Conservation (phyloP, 192 early-diverging fungal species). For the Phycomyces blakesleeanus region DNA sequence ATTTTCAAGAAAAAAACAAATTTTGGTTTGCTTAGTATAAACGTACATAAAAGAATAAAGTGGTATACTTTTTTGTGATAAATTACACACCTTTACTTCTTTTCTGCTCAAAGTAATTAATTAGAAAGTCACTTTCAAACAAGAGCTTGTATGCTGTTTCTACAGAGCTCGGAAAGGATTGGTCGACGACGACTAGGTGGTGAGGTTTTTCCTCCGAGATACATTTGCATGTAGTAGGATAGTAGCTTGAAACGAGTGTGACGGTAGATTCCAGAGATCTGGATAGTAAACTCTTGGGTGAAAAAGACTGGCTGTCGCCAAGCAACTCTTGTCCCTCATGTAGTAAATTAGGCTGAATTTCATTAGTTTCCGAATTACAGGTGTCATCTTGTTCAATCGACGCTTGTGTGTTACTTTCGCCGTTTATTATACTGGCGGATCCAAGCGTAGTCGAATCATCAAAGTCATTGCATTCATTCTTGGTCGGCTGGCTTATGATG, state of each 20-base stretch:
- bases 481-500: background rate
- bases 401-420: too few species aligned
- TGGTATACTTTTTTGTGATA: background rate
- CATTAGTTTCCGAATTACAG: too few species aligned
- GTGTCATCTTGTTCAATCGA: too few species aligned
- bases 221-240: conserved; percentile 25
- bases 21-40: too few species aligned
- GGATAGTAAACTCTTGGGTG: background rate
- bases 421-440: too few species aligned
- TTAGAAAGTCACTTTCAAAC: background rate
- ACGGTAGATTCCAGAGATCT: background rate
- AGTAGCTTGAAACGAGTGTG: background rate
- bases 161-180: conserved; percentile 11
- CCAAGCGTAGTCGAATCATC: conserved; percentile 5
- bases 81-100: background rate
- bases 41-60: background rate
- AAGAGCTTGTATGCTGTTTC: conserved; percentile 5
- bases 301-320: background rate
- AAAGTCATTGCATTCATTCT: background rate
- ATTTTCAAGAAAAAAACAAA: too few species aligned
- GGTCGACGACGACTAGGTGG: conserved; percentile 28
- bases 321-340: conserved; percentile 2
- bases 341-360: background rate
- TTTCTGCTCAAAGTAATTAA: conserved; percentile 8
- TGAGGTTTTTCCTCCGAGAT: conserved; percentile 40